Evolutionary conservation across 345 rosid species (phyloP), one percentile per base, ranked within the genome.

Genomic region (Brassica carinata): DNA sequence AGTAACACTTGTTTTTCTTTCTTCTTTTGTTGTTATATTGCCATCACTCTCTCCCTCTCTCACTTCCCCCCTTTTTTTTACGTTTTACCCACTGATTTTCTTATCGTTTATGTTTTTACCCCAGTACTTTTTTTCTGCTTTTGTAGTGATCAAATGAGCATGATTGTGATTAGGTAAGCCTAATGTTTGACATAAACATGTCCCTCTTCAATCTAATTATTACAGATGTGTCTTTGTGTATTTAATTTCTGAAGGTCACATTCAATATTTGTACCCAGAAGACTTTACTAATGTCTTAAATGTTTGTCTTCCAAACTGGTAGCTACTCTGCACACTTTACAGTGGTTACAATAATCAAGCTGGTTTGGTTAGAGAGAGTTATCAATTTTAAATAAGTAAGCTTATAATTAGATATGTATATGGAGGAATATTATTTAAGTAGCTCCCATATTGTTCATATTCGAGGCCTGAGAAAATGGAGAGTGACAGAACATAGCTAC

Each of bases 1-100:
- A 81, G 81, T 81, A 77, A 77, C 77, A 67, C 77, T 81, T 81
- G 80, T 81, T 81, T 77, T 81, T 81, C 64, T 80, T 70, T 63
- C 71, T 75, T 61, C 75, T 62, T 63, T 74, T 68, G 55, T 73
- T 66, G 26, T 29, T 51, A 48, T 4, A 58, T 79, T 63, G 18
- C 55, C 78, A 43, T 76, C 27, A 3, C 31, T 27, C 55, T 69
- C 33, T 26, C 67, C 23, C 15, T 62, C 15, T 57, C 27, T 48
- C 36, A 18, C 45, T 17, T 3, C n/a, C 68, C 15, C n/a, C 62
- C 1, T 27, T 3, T 57, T 57, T 67, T 71, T 33, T 19, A 14
- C 48, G 13, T 27, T 57, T 62, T 65, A 70, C 68, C 79, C 75
- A 51, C 53, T 53, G 4, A 3, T 64, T 63, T 74, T 67, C 8